phyloP scores from a whole-genome alignment of 176 grass and related monocot genomes.

The Carex myosuroides region DNA sequence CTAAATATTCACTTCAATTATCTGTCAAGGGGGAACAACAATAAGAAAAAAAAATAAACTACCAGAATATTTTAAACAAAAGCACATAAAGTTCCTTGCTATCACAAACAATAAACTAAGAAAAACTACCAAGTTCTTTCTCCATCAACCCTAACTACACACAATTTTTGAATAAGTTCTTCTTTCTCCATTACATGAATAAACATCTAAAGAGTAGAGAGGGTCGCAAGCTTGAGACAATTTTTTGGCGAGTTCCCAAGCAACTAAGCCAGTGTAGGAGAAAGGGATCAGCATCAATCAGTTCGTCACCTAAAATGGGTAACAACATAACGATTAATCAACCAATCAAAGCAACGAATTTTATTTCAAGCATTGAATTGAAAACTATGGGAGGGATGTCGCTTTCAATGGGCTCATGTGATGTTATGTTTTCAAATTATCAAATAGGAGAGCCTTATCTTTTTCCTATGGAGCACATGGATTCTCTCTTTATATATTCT shows the following conservation, averaged over 20 bases:
- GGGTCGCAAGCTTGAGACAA: not conserved
- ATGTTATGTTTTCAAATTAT: not conserved
- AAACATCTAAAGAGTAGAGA: not conserved
- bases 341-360: not conserved
- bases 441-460: not conserved
- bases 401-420: not conserved
- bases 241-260: not conserved
- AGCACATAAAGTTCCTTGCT: not conserved
- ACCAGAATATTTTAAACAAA: not conserved
- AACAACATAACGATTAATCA: not conserved
- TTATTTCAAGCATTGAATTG: not conserved
- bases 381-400: not conserved
- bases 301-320: not conserved
- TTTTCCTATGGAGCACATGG: not conserved
- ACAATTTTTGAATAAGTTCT: not conserved
- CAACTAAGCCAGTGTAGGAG: not conserved
- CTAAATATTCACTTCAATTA: not conserved
- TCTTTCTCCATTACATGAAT: not conserved
- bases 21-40: not conserved
- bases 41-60: not conserved
- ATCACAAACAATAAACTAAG: not conserved
- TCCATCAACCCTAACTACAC: not conserved
- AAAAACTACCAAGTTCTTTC: not conserved
- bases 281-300: not conserved
- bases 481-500: not conserved